Evolutionary conservation across 176 grass and related monocot genomes (phyloP).

Genomic region (Eragrostis curvula): DNA sequence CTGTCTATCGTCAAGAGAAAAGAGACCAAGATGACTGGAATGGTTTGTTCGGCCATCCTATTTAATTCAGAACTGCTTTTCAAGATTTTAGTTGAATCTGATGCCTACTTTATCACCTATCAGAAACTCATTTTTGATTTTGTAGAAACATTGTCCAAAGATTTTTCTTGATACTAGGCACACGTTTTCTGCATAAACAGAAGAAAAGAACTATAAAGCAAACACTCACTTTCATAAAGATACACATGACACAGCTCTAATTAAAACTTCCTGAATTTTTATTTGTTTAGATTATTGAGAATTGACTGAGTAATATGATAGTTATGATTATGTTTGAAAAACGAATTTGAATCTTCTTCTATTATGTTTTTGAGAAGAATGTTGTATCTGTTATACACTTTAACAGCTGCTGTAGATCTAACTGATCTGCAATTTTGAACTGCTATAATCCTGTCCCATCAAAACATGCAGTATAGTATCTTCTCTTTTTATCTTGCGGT

Average conservation of each 20-base stretch:
- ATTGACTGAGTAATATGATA: background rate
- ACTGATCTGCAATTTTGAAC: too few species aligned
- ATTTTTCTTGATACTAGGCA: background rate
- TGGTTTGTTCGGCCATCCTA: conserved; percentile 48
- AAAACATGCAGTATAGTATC: too few species aligned
- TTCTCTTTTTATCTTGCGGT: too few species aligned
- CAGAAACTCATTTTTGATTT: background rate
- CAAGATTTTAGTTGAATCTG: background rate
- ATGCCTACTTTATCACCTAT: background rate
- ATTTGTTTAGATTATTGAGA: background rate
- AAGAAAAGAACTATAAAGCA: background rate
- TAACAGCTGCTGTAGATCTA: too few species aligned
- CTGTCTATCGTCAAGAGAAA: conserved; percentile 80
- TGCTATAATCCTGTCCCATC: too few species aligned
- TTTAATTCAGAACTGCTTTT: background rate
- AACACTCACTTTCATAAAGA: background rate
- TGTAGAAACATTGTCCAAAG: background rate
- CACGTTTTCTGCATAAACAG: background rate
- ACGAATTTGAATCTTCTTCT: too few species aligned
- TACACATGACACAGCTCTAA: background rate
- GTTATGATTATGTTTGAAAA: too few species aligned
- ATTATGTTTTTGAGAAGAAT: too few species aligned
- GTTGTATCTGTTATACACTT: too few species aligned
- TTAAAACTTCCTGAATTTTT: background rate
- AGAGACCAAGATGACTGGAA: conserved; percentile 82